Percentiles rank a stretch among this genome's conserved stretches.
phyloP scores from a whole-genome alignment of 1,139 yeast genomes.

The Saccharomyces hybrid region DNA sequence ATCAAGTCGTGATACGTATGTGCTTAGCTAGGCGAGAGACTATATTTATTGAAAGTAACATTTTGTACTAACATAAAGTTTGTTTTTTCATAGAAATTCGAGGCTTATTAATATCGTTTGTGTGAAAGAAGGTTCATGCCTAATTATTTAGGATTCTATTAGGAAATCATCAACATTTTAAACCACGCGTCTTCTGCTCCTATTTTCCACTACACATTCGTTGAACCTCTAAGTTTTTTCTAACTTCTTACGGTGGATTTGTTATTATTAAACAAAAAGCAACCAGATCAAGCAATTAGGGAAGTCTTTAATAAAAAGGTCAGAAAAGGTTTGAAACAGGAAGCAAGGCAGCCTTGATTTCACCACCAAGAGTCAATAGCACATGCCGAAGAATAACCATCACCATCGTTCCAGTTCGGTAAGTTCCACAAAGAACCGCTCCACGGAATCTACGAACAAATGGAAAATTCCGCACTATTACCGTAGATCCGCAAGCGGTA shows the following conservation, averaged over 20 bases:
- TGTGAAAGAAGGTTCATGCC: neutral
- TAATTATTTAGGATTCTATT: neutral
- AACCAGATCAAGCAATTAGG: neutral
- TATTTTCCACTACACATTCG: neutral
- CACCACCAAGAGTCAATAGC: neutral
- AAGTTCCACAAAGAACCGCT: conserved; percentile 10
- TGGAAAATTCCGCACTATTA: conserved; percentile 33
- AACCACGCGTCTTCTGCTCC: neutral
- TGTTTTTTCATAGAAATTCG: neutral
- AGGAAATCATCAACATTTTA: neutral
- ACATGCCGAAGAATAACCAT: neutral
- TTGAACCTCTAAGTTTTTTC: neutral
- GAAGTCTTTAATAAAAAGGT: neutral
- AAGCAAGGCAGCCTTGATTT: neutral
- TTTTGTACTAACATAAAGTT: neutral
- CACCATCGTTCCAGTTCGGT: conserved; percentile 2
- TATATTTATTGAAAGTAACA: neutral
- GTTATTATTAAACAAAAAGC: neutral
- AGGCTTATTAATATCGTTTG: neutral
- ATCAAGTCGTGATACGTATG: neutral
- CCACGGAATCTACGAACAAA: conserved; percentile 24
- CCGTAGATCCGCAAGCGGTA: conserved; percentile 14
- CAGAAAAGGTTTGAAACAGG: neutral
- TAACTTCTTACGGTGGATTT: neutral
- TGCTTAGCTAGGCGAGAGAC: neutral